Evolutionary conservation across 306 rosid genomes (phyloP), one percentile per base, ranked within the genome.

Genomic region (Senna siamea): DNA sequence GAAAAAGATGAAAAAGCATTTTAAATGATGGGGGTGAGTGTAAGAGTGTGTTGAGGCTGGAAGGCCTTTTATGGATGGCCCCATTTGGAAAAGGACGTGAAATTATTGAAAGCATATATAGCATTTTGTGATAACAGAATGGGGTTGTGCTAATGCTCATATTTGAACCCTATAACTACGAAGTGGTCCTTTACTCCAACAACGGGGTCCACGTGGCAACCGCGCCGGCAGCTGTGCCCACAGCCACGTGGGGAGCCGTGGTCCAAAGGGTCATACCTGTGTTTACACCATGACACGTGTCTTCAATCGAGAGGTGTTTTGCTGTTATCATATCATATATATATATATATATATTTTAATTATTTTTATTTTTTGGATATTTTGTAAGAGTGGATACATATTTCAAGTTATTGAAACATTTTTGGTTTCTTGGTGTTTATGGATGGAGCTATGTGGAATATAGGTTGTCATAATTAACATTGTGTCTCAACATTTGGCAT

Each of bases 221-320:
- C 46, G 70, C 79, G 88, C 73, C 87, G 97, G 87, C 83, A 86
- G 41, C 84, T 86, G 46, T 71, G 90, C 79, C 82, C 92, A 59
- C 13, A 40, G 90, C 86, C 96, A 89, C 88, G 89, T 81, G 97
- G 92, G 75, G 78, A 46, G 60, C 15, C 20, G 92, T 87, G 90
- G 92, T 87, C 92, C 92, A 78, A 80, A 55, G 73, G 78, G 66
- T 12, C 38, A n/a, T 9, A 19, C 13, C 38, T 9, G 22, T 80
- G 78, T 68, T 57, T 44, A 41, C 78, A 6, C 13, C 8, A 4
- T 17, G 26, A 37, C 90, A 80, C 72, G 85, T 86, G 93, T 62
- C 38, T 2, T 7, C 0, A 52, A 54, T 64, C 66, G 70, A 81
- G 51, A 83, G 85, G 87, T 61, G 87, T 1, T 26, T 26, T 26